These are phyloP conservation scores for Pistacia atlantica DNA, from an alignment of 345 rosid genomes.

Conservation along the genomic window DNA sequence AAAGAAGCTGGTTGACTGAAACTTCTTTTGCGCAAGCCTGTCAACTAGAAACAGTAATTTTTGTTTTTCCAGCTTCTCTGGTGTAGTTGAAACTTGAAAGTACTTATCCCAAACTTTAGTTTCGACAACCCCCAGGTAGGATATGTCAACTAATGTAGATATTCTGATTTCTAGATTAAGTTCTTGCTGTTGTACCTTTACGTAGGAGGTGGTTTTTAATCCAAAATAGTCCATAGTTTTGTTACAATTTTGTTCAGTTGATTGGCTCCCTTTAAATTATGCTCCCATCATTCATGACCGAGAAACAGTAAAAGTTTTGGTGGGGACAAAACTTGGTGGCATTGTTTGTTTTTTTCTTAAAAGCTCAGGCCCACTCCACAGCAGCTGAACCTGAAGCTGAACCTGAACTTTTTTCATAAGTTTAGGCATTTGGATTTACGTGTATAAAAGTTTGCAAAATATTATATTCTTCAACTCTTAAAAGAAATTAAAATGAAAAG, in stretches of 20 bases:
- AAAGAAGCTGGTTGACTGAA: background rate
- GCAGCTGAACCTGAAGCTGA: background rate
- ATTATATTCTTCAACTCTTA: background rate
- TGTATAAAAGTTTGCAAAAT: no score
- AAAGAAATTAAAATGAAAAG: background rate
- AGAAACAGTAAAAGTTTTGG: background rate
- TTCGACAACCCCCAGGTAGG: background rate
- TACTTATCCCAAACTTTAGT: background rate
- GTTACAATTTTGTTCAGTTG: background rate
- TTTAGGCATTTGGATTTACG: background rate
- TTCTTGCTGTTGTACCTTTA: background rate
- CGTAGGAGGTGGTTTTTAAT: background rate
- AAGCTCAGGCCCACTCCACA: background rate
- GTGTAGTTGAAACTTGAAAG: background rate
- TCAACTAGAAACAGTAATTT: no score
- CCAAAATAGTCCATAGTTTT: background rate
- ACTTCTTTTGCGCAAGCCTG: no score
- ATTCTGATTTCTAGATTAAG: conserved; percentile 3
- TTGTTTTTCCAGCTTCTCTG: background rate
- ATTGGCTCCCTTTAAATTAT: no score
- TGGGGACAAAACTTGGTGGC: background rate
- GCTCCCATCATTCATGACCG: background rate
- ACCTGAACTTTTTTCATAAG: background rate
- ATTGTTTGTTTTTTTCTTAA: background rate
- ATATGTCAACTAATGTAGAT: conserved; percentile 9